A percentile compares a stretch with the other conserved stretches of the same genome.
Evolutionary conservation across 345 rosid species (phyloP).

Genomic region (Sonneratia caseolaris): DNA sequence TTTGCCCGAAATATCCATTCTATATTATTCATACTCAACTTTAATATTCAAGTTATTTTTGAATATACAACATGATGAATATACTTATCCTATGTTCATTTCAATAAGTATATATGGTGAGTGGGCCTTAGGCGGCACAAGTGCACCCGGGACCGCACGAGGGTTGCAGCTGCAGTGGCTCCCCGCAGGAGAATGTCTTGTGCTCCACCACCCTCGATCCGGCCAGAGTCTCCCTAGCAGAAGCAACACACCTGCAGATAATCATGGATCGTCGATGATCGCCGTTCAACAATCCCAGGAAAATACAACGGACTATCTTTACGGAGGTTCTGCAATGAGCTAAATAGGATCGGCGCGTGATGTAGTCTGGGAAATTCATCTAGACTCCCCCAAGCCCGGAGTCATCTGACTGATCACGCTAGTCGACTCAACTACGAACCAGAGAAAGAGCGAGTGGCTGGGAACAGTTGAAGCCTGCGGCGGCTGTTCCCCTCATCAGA

Average conservation of each 20-base stretch:
- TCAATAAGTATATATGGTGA: too few relatives aligned
- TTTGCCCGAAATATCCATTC: too few relatives aligned
- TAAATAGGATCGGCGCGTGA: background rate
- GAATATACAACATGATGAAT: too few relatives aligned
- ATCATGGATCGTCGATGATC: background rate
- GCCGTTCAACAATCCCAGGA: background rate
- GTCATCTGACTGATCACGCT: too few relatives aligned
- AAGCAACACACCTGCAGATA: conserved; percentile 24
- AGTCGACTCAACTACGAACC: too few relatives aligned
- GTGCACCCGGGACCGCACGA: conserved; percentile 33
- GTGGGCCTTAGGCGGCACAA: conserved; percentile 17
- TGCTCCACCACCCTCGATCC: conserved; percentile 20
- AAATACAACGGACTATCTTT: background rate
- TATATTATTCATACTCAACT: too few relatives aligned
- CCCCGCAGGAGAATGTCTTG: conserved; percentile 45
- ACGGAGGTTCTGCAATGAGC: background rate
- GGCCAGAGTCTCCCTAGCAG: conserved; percentile 6
- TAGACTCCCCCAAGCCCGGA: too few relatives aligned
- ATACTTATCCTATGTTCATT: too few relatives aligned
- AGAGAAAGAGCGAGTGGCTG: too few relatives aligned
- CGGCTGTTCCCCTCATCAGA: background rate
- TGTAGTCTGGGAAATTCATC: too few relatives aligned
- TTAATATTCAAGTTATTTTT: too few relatives aligned
- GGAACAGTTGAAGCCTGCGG: conserved; percentile 9
- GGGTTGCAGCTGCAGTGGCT: conserved; percentile 62